Conservation (phyloP, 805 yeast species). For the Peterozyma xylosa region DNA sequence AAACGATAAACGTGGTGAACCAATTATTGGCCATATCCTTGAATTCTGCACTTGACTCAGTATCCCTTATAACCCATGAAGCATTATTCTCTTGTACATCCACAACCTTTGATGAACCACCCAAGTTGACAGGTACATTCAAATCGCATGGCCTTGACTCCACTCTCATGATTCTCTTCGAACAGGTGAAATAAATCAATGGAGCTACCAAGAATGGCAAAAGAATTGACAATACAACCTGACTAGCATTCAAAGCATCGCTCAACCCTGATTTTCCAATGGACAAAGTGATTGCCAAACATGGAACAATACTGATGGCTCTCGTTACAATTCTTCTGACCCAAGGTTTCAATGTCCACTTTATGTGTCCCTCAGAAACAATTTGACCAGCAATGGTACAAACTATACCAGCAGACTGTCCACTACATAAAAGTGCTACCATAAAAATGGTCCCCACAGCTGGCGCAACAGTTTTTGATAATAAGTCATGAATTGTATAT, state of each 20-base stretch:
- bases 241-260: slow-evolving; percentile 71
- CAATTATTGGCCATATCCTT: slow-evolving; percentile 55
- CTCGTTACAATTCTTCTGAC: slow-evolving; percentile 67
- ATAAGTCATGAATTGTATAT: slow-evolving; percentile 59
- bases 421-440: slow-evolving; percentile 71
- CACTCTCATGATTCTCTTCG: slow-evolving; percentile 55
- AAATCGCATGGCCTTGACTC: slow-evolving; percentile 18
- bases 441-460: slow-evolving; percentile 76
- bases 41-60: slow-evolving; percentile 6
- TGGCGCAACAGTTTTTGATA: slow-evolving; percentile 51
- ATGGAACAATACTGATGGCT: slow-evolving; percentile 66
- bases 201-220: slow-evolving; percentile 80
- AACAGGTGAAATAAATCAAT: slow-evolving; percentile 67
- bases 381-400: slow-evolving; percentile 89
- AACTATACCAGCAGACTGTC: slow-evolving; percentile 81
- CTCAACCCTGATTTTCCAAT: slow-evolving; percentile 65
- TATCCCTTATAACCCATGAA: not conserved
- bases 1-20: slow-evolving; percentile 41
- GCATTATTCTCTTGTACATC: not conserved
- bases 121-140: no score
- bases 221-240: slow-evolving; percentile 68
- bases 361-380: slow-evolving; percentile 78
- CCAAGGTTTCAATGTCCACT: slow-evolving; percentile 80
- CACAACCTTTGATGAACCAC: not conserved
- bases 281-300: slow-evolving; percentile 54